These are phyloP conservation scores for Alternaria hordeiaustralica DNA, from an alignment of 2,329 filamentous ascomycete species.

Conservation along the genomic window DNA sequence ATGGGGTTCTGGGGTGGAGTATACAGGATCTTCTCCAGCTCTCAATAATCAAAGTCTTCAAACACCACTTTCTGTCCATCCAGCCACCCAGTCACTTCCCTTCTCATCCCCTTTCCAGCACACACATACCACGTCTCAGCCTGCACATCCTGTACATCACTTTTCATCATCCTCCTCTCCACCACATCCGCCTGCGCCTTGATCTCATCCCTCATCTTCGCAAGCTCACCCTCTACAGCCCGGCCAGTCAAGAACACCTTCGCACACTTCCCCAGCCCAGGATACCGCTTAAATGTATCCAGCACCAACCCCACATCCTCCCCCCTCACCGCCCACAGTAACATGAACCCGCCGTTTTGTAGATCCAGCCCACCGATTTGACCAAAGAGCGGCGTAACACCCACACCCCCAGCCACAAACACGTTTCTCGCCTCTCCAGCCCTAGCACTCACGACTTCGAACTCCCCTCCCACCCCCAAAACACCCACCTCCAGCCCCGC, in stretches of 20 bases:
- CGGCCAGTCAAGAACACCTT: conserved; percentile 70
- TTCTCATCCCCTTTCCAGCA: conserved; percentile 59
- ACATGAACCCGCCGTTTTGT: conserved; percentile 48
- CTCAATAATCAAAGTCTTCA: conserved; percentile 58
- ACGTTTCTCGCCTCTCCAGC: conserved; percentile 47
- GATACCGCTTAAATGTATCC: conserved; percentile 63
- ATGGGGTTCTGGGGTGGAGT: not conserved
- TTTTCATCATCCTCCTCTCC: conserved; percentile 54
- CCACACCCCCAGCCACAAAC: conserved; percentile 81
- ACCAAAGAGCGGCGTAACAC: conserved; percentile 81
- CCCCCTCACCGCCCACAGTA: conserved; percentile 72
- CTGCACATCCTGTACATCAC: conserved; percentile 50
- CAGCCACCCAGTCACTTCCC: conserved; percentile 58
- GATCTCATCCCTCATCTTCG: conserved; percentile 39
- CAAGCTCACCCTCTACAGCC: conserved; percentile 24
- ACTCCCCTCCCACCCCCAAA: conserved; percentile 75
- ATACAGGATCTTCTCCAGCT: not conserved
- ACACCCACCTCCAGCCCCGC: conserved; percentile 68
- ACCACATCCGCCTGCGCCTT: conserved; percentile 46
- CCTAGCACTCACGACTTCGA: conserved; percentile 52
- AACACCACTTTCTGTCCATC: conserved; percentile 54
- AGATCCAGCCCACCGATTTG: conserved; percentile 57
- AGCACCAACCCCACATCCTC: conserved; percentile 68
- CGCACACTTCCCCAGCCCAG: conserved; percentile 60
- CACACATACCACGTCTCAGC: conserved; percentile 66